Evolutionary conservation across 306 rosid genomes (phyloP).

Genomic region (Sechiopsis laciniata): DNA sequence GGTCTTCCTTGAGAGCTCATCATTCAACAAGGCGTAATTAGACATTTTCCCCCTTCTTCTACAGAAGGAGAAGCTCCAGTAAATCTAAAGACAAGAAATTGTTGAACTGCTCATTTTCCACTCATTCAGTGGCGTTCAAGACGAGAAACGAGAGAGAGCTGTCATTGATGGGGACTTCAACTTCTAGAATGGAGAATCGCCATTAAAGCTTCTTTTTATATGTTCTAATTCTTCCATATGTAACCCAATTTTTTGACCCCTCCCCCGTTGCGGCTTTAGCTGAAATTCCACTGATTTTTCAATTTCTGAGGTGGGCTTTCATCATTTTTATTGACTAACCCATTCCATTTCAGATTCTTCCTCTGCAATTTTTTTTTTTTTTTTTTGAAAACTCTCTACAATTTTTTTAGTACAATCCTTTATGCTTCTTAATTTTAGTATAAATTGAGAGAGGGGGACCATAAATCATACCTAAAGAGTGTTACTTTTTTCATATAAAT

Average conservation of each 20-base stretch:
- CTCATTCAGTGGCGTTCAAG: constrained; percentile 5
- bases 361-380: too few relatives aligned
- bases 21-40: constrained; percentile 41
- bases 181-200: constrained; percentile 6
- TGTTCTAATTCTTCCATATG: neutral
- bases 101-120: constrained; percentile 19
- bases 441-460: too few relatives aligned
- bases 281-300: neutral
- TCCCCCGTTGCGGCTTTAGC: neutral
- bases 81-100: constrained; percentile 1
- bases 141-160: constrained; percentile 24
- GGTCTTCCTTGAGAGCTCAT: constrained; percentile 50
- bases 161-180: constrained; percentile 31
- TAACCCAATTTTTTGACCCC: neutral
- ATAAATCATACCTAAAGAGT: too few relatives aligned
- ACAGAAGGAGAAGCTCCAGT: neutral
- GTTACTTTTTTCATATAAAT: too few relatives aligned
- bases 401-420: too few relatives aligned
- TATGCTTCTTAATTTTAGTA: too few relatives aligned
- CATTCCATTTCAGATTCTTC: neutral
- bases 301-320: neutral
- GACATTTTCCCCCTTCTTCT: constrained; percentile 32
- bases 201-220: constrained; percentile 5
- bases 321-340: neutral
- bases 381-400: too few relatives aligned